Conservation (phyloP, 257 asterid species). For the Solanum pinnatisectum region DNA sequence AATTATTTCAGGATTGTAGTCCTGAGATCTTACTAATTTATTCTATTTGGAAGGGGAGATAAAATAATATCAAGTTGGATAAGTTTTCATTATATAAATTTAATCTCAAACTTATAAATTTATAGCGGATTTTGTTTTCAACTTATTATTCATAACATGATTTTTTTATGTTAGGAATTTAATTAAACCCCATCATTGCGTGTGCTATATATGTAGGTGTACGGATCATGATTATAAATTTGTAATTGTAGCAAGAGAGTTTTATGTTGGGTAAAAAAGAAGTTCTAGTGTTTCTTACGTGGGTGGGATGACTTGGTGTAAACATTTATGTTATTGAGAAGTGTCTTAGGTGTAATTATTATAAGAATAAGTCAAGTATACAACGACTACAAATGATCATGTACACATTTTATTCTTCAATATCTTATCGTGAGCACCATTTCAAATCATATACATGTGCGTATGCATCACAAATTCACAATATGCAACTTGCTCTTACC, state of each 20-base stretch:
- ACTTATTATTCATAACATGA: not conserved
- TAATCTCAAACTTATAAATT: too few relatives aligned
- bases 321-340: not conserved
- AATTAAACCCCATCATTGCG: not conserved
- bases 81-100: too few relatives aligned
- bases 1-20: not conserved
- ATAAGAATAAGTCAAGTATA: not conserved
- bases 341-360: not conserved
- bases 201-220: not conserved
- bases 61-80: too few relatives aligned
- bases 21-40: too few relatives aligned
- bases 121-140: too few relatives aligned
- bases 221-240: not conserved
- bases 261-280: not conserved
- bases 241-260: not conserved
- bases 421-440: not conserved
- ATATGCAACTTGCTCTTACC: not conserved
- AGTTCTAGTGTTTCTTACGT: not conserved
- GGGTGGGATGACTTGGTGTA: not conserved
- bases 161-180: not conserved
- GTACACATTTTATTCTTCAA: not conserved
- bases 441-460: not conserved
- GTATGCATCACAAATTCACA: not conserved
- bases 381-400: not conserved
- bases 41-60: too few relatives aligned